A percentile compares a stretch with the other conserved stretches of the same genome.
Evolutionary conservation across 164 flowering plant species (phyloP).

Genomic region (Macadamia integrifolia): DNA sequence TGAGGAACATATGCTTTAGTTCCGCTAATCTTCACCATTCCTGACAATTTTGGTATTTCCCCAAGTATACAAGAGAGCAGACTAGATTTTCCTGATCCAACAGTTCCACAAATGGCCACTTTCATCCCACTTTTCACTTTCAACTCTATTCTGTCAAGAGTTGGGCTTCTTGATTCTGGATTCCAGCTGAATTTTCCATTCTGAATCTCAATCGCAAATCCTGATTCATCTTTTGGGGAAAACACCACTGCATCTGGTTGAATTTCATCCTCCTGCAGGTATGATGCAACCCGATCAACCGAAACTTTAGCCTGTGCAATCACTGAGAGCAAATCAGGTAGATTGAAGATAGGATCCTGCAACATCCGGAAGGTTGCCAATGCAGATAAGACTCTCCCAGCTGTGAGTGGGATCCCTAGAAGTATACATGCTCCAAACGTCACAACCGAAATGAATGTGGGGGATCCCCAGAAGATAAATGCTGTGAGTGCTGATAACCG

Average conservation of each 20-base stretch:
- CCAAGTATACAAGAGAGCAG: conserved; percentile 78
- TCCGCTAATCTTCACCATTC: conserved; percentile 69
- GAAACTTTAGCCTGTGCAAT: conserved; percentile 87
- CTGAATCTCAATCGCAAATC: conserved; percentile 46
- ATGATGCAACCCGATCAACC: conserved; percentile 67
- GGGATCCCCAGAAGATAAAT: conserved; percentile 88
- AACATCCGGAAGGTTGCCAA: conserved; percentile 91
- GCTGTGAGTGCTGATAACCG: conserved; percentile 47
- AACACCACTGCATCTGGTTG: conserved; percentile 48
- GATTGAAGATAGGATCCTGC: conserved; percentile 81
- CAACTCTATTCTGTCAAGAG: conserved; percentile 56
- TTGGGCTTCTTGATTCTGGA: conserved; percentile 37
- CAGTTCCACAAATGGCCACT: conserved; percentile 90
- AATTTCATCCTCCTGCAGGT: conserved; percentile 74
- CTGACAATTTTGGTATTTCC: conserved; percentile 69
- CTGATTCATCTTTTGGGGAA: conserved; percentile 45
- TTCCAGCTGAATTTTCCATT: conserved; percentile 79
- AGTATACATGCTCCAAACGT: conserved; percentile 73
- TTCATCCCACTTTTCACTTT: conserved; percentile 76
- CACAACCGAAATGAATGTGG: conserved; percentile 73
- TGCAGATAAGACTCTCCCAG: conserved; percentile 90
- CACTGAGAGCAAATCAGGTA: conserved; percentile 71
- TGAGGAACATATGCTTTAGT: conserved; percentile 94
- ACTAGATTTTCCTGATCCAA: conserved; percentile 95
- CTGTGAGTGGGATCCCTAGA: conserved; percentile 73